phyloP scores from a whole-genome alignment of 83 land plant species.

The Picea abies region DNA sequence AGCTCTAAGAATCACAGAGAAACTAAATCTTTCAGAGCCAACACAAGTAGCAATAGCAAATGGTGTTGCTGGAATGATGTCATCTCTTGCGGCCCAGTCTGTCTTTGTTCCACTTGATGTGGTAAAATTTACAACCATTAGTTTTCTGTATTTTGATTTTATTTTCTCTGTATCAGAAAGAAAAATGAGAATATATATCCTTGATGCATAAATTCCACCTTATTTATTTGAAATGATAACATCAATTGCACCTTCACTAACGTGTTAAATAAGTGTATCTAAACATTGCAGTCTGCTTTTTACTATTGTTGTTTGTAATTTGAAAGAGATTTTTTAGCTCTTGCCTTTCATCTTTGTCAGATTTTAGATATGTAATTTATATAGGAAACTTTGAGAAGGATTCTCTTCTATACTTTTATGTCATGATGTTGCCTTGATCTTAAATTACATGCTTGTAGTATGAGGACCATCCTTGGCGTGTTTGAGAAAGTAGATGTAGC shows the following conservation, averaged over 20 bases:
- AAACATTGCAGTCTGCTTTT: background rate
- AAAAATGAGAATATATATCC: background rate
- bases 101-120: conserved; percentile 97
- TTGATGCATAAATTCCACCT: background rate
- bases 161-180: background rate
- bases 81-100: conserved; percentile 80
- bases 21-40: conserved; percentile 69
- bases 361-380: background rate
- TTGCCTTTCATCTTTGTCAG: background rate
- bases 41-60: conserved; percentile 84
- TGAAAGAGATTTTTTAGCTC: background rate
- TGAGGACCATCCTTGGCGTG: no score
- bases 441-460: no score
- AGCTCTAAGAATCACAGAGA: conserved; percentile 54
- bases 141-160: background rate
- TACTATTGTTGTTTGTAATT: background rate
- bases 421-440: no score
- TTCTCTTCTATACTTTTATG: background rate
- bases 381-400: background rate
- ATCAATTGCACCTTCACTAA: background rate
- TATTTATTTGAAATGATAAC: background rate
- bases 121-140: conserved; percentile 34
- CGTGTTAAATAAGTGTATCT: background rate
- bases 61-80: conserved; percentile 86
- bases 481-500: no score